phyloP scores from a whole-genome alignment of 2,329 filamentous ascomycete species.

The Colletotrichum cordylinicola region DNA sequence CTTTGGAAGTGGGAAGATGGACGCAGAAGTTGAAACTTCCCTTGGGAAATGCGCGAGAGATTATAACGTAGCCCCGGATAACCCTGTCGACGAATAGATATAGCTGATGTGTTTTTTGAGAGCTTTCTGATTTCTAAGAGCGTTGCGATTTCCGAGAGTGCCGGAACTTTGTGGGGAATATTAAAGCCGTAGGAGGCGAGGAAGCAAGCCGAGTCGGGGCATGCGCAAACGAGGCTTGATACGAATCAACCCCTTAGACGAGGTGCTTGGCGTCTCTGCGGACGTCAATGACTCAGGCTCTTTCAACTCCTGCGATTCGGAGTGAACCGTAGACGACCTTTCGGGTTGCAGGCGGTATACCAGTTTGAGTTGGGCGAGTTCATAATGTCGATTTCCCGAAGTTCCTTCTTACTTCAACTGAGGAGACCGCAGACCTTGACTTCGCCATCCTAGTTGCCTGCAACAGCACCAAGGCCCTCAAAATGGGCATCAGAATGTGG shows the following conservation, averaged over 20 bases:
- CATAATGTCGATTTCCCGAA: slow-evolving; percentile 72
- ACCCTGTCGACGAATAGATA: neutral
- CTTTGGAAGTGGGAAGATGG: neutral
- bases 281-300: neutral
- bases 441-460: slow-evolving; percentile 69
- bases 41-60: neutral
- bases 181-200: neutral
- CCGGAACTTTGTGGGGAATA: neutral
- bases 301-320: neutral
- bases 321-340: neutral
- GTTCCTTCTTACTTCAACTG: slow-evolving; percentile 71
- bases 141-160: neutral
- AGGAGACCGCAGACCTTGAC: slow-evolving; percentile 74
- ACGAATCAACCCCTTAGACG: neutral
- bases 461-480: slow-evolving; percentile 54
- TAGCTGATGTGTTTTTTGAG: neutral
- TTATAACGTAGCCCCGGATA: neutral
- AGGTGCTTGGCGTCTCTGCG: neutral
- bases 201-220: neutral
- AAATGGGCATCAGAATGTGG: neutral
- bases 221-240: neutral
- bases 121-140: neutral
- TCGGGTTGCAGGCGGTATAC: slow-evolving; percentile 25
- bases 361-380: slow-evolving; percentile 49
- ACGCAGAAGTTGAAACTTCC: neutral